Percentiles rank a stretch among this genome's conserved stretches.
These are phyloP conservation scores for Xylariaceae sp. DNA, from an alignment of 2,329 filamentous ascomycete genomes.

Conservation along the genomic window DNA sequence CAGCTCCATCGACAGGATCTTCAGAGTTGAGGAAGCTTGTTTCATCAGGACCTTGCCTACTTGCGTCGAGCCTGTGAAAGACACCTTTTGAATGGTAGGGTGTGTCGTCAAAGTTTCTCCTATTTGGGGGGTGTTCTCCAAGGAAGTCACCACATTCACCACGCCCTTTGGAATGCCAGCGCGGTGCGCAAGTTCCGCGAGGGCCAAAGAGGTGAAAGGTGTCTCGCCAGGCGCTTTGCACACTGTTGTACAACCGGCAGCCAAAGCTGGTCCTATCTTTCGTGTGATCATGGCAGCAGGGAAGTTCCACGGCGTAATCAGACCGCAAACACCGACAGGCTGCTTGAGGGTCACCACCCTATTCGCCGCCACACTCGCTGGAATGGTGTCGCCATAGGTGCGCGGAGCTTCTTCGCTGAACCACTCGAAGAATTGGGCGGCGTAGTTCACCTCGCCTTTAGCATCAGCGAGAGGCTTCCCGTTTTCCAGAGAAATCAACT, in stretches of 20 bases:
- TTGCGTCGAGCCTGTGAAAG: conserved; percentile 78
- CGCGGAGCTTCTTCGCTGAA: conserved; percentile 74
- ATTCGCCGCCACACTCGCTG: conserved; percentile 63
- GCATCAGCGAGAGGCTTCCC: conserved; percentile 77
- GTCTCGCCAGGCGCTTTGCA: conserved; percentile 90
- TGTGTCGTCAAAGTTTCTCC: conserved; percentile 72
- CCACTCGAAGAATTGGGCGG: conserved; percentile 74
- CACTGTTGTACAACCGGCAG: conserved; percentile 93
- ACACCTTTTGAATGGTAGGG: conserved; percentile 77
- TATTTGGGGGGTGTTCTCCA: conserved; percentile 73
- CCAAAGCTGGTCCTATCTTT: conserved; percentile 69
- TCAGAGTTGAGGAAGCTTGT: conserved; percentile 77
- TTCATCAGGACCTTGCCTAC: conserved; percentile 78
- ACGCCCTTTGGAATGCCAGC: conserved; percentile 89
- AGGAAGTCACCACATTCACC: conserved; percentile 78
- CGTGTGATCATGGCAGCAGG: conserved; percentile 70
- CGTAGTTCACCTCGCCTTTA: conserved; percentile 65
- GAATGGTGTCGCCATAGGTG: conserved; percentile 69
- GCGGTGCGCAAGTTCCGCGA: conserved; percentile 79
- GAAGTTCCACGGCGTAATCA: conserved; percentile 90
- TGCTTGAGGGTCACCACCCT: conserved; percentile 75
- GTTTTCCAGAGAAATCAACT: conserved; percentile 83
- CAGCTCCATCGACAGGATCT: conserved; percentile 80
- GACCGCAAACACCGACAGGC: conserved; percentile 74
- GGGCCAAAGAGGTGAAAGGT: conserved; percentile 80